These are phyloP conservation scores for Thelonectria blattea DNA, from an alignment of 2,329 filamentous ascomycete species.

Conservation along the genomic window DNA sequence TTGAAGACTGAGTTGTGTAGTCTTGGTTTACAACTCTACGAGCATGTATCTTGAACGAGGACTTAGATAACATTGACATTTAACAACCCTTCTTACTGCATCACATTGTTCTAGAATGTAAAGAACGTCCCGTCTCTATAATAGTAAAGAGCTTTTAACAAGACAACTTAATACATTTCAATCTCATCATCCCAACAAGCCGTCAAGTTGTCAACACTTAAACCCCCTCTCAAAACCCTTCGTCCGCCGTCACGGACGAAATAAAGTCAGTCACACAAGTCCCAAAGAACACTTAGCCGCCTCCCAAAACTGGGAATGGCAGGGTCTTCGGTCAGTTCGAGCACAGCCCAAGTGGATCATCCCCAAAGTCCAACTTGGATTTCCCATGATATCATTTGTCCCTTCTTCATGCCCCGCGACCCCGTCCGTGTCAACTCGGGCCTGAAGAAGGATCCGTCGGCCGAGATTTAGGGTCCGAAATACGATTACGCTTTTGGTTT, in stretches of 20 bases:
- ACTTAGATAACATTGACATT: not conserved
- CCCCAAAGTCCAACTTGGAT: not conserved
- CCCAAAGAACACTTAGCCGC: constrained; percentile 1
- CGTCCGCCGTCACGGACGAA: not conserved
- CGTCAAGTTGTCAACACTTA: too few relatives aligned
- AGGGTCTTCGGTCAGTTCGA: constrained; percentile 10
- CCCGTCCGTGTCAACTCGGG: constrained; percentile 7
- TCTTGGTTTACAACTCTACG: not conserved
- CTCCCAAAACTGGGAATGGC: constrained; percentile 3
- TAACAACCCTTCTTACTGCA: not conserved
- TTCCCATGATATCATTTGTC: not conserved
- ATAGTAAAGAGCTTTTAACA: not conserved
- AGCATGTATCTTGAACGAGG: too few relatives aligned
- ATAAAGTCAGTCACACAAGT: not conserved
- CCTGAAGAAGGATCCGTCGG: constrained; percentile 12
- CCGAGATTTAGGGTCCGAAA: constrained; percentile 12
- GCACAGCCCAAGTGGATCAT: not conserved
- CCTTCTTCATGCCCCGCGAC: not conserved
- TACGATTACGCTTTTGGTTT: not conserved
- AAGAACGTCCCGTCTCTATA: not conserved
- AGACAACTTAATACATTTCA: not conserved
- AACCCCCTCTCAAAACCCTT: not conserved
- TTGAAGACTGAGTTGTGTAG: not conserved
- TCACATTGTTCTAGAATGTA: not conserved
- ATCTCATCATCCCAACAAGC: not conserved